phyloP scores from a whole-genome alignment of 2,329 filamentous ascomycete genomes.

The Sarocladium strictum region DNA sequence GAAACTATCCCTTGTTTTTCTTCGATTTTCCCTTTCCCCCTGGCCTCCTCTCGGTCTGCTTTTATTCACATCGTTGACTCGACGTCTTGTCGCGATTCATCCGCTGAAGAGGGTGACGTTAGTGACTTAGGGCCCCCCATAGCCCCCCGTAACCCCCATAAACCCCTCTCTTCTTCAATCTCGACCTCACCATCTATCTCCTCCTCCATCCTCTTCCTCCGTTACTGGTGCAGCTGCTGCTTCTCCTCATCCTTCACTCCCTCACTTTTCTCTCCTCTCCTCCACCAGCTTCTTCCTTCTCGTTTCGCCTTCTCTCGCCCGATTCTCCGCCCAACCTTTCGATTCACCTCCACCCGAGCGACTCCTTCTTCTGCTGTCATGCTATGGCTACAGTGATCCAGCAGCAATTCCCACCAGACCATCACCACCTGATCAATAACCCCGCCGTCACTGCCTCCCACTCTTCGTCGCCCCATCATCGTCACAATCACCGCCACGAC shows the following conservation, averaged over 20 bases:
- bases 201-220: not conserved
- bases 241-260: not conserved
- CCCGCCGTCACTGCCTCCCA: slow-evolving; percentile 16
- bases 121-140: not conserved
- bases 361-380: slow-evolving; percentile 43
- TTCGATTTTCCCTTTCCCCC: not conserved
- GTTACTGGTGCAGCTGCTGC: not conserved
- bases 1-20: not conserved
- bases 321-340: not conserved
- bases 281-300: not conserved
- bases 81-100: no score
- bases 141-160: not conserved
- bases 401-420: slow-evolving; percentile 18
- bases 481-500: not conserved
- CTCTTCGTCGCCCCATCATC: slow-evolving; percentile 5
- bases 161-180: not conserved
- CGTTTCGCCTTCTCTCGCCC: not conserved
- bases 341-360: not conserved
- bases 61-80: not conserved
- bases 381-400: slow-evolving; percentile 8
- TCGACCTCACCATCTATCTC: not conserved
- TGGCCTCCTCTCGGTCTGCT: not conserved
- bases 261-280: not conserved
- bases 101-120: not conserved
- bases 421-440: slow-evolving; percentile 17